A percentile compares a stretch with the other conserved stretches of the same genome.
These are phyloP conservation scores for Corylus americana DNA, from an alignment of 306 rosid genomes.

Conservation along the genomic window DNA sequence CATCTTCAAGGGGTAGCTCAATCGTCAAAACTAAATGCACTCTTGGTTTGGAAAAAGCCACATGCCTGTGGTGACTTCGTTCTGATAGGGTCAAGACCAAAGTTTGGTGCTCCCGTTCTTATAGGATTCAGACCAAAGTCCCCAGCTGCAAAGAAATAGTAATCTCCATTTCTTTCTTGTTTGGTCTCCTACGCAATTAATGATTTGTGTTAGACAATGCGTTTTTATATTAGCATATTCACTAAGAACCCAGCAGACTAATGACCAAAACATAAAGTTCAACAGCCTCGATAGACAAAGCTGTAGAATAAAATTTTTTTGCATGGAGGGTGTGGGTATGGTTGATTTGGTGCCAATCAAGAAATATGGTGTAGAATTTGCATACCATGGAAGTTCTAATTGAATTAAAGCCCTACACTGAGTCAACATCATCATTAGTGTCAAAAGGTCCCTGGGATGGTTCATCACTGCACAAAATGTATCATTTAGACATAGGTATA, in stretches of 20 bases:
- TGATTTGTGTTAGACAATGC: not conserved
- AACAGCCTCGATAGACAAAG: not conserved
- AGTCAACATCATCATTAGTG: constrained; percentile 76
- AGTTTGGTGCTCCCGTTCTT: constrained; percentile 57
- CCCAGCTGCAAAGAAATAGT: constrained; percentile 38
- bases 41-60: too few relatives aligned
- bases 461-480: constrained; percentile 64
- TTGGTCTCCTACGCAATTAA: constrained; percentile 52
- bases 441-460: constrained; percentile 82
- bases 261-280: too few relatives aligned
- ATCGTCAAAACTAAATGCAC: too few relatives aligned
- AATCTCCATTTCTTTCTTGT: constrained; percentile 56
- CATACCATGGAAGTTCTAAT: constrained; percentile 59
- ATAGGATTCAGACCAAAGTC: constrained; percentile 84
- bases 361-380: constrained; percentile 15
- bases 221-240: not conserved
- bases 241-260: too few relatives aligned
- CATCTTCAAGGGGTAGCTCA: too few relatives aligned
- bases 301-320: not conserved
- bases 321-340: constrained; percentile 10
- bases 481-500: constrained; percentile 15
- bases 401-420: constrained; percentile 84
- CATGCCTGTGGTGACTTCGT: too few relatives aligned
- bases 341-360: constrained; percentile 6
- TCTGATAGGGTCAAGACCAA: constrained; percentile 53